A percentile compares a stretch with the other conserved stretches of the same genome.
phyloP scores from a whole-genome alignment of 306 rosid species.

The Cucurbita moschata region DNA sequence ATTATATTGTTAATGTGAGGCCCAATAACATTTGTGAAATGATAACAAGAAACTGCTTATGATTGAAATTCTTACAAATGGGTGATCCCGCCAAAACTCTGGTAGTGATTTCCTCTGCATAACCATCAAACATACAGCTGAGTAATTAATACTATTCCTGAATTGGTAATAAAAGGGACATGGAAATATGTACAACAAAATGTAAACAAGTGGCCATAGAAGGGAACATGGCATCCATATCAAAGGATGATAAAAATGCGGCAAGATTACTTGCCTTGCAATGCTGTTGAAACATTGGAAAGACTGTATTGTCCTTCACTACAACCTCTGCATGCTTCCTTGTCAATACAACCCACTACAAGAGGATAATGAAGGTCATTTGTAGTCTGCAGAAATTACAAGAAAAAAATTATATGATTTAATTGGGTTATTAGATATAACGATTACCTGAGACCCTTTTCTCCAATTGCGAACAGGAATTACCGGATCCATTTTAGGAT shows the following conservation, averaged over 20 bases:
- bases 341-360: slow-evolving; percentile 85
- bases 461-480: slow-evolving; percentile 90
- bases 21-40: neutral
- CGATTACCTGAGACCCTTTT: slow-evolving; percentile 91
- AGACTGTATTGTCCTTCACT: slow-evolving; percentile 52
- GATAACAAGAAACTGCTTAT: neutral
- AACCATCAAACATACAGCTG: slow-evolving; percentile 8
- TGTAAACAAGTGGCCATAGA: neutral
- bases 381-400: slow-evolving; percentile 8
- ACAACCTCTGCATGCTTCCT: slow-evolving; percentile 86
- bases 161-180: slow-evolving; percentile 1
- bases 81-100: slow-evolving; percentile 92
- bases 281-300: slow-evolving; percentile 66
- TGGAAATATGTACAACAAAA: slow-evolving; percentile 4
- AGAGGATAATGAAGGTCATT: slow-evolving; percentile 3
- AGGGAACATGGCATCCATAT: neutral
- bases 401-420: neutral
- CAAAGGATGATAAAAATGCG: neutral
- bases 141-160: neutral
- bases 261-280: slow-evolving; percentile 51
- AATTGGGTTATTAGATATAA: neutral
- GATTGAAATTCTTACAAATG: slow-evolving; percentile 50
- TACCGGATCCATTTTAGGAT: slow-evolving; percentile 80
- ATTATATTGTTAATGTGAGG: neutral
- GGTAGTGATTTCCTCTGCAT: slow-evolving; percentile 87